Evolutionary conservation across 495 filamentous ascomycete species (phyloP).

Genomic region (Choiromyces venosus): DNA sequence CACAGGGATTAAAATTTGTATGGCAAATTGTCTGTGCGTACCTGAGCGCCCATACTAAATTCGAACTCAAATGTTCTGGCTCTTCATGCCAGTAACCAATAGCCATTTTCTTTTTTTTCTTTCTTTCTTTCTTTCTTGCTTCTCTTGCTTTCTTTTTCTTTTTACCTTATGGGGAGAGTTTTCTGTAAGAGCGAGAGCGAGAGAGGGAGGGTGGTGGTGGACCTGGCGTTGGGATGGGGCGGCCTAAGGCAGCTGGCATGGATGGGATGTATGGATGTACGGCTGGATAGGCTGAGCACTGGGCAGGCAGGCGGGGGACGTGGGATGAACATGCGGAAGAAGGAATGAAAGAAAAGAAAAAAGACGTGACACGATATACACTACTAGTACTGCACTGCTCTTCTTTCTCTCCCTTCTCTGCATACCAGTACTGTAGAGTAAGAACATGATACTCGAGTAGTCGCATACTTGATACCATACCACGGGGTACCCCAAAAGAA

Average conservation of each 20-base stretch:
- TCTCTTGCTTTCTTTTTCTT: conserved; percentile 17
- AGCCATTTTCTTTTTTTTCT: neutral
- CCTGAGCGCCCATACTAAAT: too few species aligned
- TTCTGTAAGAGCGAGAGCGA: too few species aligned
- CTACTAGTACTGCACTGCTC: neutral
- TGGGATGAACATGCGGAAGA: neutral
- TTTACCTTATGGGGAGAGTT: neutral
- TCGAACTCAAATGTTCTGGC: too few species aligned
- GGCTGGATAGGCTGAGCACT: too few species aligned
- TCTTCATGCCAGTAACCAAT: too few species aligned
- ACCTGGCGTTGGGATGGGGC: neutral
- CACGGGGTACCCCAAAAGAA: too few species aligned
- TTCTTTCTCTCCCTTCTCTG: neutral
- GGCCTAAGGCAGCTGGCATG: neutral
- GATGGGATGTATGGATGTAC: too few species aligned
- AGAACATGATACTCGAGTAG: too few species aligned
- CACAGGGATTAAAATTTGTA: too few species aligned
- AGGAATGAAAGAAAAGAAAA: neutral
- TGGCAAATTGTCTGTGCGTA: too few species aligned
- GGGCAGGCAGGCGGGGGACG: neutral
- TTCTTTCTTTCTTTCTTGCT: neutral
- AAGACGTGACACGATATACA: too few species aligned
- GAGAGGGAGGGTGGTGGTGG: neutral
- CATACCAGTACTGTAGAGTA: neutral
- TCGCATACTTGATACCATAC: too few species aligned